Evolutionary conservation across 1,284 basidiomycete genomes (phyloP).

Genomic region (Ganoderma lingzhi): DNA sequence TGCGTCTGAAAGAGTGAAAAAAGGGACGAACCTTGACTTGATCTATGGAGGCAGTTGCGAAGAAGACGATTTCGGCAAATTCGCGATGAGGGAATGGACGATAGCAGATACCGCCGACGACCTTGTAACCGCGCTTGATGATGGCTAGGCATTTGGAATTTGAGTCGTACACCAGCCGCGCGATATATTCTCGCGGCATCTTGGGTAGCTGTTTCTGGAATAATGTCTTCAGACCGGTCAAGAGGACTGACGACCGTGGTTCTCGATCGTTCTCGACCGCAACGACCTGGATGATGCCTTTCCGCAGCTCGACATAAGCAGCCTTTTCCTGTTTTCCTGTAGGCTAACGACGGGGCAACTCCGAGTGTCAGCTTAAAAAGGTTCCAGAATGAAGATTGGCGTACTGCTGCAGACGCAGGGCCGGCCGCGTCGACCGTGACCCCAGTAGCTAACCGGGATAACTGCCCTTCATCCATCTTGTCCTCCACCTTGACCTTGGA

Average conservation of each 20-base stretch:
- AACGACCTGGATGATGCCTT: slow-evolving; percentile 85
- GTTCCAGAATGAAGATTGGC: slow-evolving; percentile 24
- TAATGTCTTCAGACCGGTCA: slow-evolving; percentile 95
- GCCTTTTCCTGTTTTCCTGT: slow-evolving; percentile 74
- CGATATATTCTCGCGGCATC: slow-evolving; percentile 99
- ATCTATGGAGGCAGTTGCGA: slow-evolving; percentile 95
- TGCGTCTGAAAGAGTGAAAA: slow-evolving; percentile 46
- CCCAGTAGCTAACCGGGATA: slow-evolving; percentile 80
- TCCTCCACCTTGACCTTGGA: slow-evolving; percentile 77
- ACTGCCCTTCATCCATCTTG: slow-evolving; percentile 77
- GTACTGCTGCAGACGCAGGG: slow-evolving; percentile 56
- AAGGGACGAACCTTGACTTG: slow-evolving; percentile 88
- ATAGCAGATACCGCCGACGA: slow-evolving; percentile 98
- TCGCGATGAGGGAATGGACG: slow-evolving; percentile 94
- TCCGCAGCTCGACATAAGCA: slow-evolving; percentile 84
- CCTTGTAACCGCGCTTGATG: slow-evolving; percentile 94
- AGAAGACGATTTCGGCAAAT: slow-evolving; percentile 99
- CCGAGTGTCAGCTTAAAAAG: slow-evolving; percentile 18
- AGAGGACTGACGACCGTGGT: slow-evolving; percentile 82
- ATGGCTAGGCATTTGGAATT: slow-evolving; percentile 95
- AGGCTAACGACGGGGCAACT: slow-evolving; percentile 45
- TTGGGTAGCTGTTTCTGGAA: slow-evolving; percentile 99
- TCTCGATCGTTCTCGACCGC: slow-evolving; percentile 88
- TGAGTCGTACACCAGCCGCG: slow-evolving; percentile 91
- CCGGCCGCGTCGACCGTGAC: slow-evolving; percentile 77